Conservation (phyloP, 2,329 filamentous ascomycete species). For the Fusarium musae region DNA sequence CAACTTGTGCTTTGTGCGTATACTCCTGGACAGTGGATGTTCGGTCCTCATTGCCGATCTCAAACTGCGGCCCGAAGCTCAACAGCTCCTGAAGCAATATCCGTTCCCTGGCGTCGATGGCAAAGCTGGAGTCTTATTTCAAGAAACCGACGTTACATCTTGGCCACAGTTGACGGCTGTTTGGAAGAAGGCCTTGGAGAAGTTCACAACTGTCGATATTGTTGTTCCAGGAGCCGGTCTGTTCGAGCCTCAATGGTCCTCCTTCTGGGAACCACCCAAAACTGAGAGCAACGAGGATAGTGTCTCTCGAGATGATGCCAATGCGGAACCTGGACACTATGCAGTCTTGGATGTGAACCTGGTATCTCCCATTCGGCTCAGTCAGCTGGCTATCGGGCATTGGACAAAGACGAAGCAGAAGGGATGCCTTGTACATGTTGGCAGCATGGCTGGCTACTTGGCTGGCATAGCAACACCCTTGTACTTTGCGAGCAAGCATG, state of each 20-base stretch:
- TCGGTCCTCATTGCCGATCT: conserved; percentile 54
- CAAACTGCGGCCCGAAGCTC: conserved; percentile 49
- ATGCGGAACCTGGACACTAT: conserved; percentile 49
- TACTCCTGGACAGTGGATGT: conserved; percentile 50
- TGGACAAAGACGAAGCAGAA: conserved; percentile 48
- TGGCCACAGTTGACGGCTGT: conserved; percentile 50
- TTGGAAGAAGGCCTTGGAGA: conserved; percentile 44
- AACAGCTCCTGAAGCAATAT: conserved; percentile 47
- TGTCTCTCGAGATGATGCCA: conserved; percentile 42
- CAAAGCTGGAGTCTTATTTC: conserved; percentile 48
- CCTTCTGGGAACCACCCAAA: conserved; percentile 51
- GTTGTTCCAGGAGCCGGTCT: conserved; percentile 53
- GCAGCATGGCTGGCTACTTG: conserved; percentile 50
- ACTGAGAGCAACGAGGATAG: conserved; percentile 45
- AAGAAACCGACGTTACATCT: conserved; percentile 51
- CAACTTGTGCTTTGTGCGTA: conserved; percentile 49
- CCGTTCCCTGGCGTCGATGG: conserved; percentile 36
- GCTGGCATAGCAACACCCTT: conserved; percentile 48
- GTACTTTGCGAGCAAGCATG: conserved; percentile 53
- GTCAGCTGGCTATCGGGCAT: conserved; percentile 52
- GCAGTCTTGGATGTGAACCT: conserved; percentile 52
- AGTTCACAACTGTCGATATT: conserved; percentile 49
- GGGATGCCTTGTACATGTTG: conserved; percentile 49
- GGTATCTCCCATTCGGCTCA: conserved; percentile 51
- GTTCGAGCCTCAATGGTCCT: conserved; percentile 51